Conservation (phyloP, 805 yeast species). For the Brettanomyces custersianus region DNA sequence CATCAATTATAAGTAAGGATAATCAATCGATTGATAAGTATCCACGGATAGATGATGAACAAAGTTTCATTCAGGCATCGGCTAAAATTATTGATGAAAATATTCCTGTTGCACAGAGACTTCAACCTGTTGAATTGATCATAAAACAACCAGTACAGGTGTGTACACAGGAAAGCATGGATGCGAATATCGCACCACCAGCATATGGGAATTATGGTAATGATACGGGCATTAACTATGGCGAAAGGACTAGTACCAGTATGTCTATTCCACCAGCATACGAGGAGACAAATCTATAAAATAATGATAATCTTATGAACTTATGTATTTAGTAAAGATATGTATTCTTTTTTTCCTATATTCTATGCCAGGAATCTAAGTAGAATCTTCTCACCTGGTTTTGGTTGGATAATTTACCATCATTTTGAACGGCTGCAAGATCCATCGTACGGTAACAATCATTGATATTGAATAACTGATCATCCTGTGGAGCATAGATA, state of each 20-base stretch:
- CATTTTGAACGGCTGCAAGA: slow-evolving; percentile 10
- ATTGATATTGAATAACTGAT: slow-evolving; percentile 21
- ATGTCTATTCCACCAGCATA: slow-evolving; percentile 10
- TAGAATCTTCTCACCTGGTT: slow-evolving; percentile 8
- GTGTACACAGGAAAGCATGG: no score
- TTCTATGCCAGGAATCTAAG: slow-evolving; percentile 24
- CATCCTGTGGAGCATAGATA: slow-evolving; percentile 20
- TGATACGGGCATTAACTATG: no score
- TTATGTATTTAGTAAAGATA: no score
- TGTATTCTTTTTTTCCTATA: no score
- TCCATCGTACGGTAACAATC: slow-evolving; percentile 25
- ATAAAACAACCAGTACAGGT: background rate
- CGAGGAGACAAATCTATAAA: slow-evolving; percentile 7
- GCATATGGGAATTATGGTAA: no score
- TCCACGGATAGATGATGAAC: slow-evolving; percentile 9
- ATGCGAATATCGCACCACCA: no score
- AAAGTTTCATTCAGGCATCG: slow-evolving; percentile 12
- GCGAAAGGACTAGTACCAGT: background rate
- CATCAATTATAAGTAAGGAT: no score
- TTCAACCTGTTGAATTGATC: no score
- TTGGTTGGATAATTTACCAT: slow-evolving; percentile 4
- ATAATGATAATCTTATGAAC: background rate
- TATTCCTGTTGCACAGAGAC: background rate
- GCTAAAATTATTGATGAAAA: slow-evolving; percentile 15
- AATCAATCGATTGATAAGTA: no score